A percentile compares a stretch with the other conserved stretches of the same genome.
Evolutionary conservation across 2,329 filamentous ascomycete genomes (phyloP).

Genomic region (Thielaviopsis ethacetica): DNA sequence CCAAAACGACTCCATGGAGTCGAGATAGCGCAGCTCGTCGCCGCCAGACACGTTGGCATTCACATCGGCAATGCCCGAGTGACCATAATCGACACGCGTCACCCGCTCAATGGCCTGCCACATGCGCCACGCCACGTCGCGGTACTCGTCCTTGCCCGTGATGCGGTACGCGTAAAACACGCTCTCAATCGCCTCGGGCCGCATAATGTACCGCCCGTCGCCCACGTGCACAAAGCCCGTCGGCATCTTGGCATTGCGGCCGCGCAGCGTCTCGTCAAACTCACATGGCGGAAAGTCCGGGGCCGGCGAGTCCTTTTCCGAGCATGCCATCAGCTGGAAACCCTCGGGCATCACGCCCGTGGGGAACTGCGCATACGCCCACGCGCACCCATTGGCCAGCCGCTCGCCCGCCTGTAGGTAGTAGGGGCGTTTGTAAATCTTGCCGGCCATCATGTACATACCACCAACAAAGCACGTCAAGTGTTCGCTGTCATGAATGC

Average conservation of each 20-base stretch:
- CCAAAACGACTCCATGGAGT: conserved; percentile 62
- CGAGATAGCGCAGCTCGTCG: conserved; percentile 24
- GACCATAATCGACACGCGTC: conserved; percentile 30
- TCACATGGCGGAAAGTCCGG: conserved; percentile 15
- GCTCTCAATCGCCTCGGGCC: conserved; percentile 36
- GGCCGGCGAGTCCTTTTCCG: conserved; percentile 18
- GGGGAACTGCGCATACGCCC: conserved; percentile 37
- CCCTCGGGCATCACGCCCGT: conserved; percentile 44
- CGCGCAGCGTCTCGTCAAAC: conserved; percentile 16
- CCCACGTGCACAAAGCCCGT: conserved; percentile 46
- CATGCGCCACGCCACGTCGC: conserved; percentile 37
- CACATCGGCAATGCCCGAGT: conserved; percentile 31
- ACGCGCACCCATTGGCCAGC: conserved; percentile 38
- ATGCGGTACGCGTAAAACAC: conserved; percentile 38
- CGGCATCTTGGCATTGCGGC: conserved; percentile 20
- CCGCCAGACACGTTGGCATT: conserved; percentile 20
- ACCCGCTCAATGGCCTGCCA: conserved; percentile 28
- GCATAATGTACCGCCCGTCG: conserved; percentile 32
- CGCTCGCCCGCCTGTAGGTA: conserved; percentile 31
- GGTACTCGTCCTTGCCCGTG: conserved; percentile 29
- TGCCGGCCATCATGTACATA: conserved; percentile 51
- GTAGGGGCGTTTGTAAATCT: conserved; percentile 31
- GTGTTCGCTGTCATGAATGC: conserved; percentile 33
- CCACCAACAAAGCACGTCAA: conserved; percentile 56
- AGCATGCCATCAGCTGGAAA: conserved; percentile 30